Evolutionary conservation across 495 filamentous ascomycete species (phyloP).

Genomic region (Paragyromitra xinjiangensis): DNA sequence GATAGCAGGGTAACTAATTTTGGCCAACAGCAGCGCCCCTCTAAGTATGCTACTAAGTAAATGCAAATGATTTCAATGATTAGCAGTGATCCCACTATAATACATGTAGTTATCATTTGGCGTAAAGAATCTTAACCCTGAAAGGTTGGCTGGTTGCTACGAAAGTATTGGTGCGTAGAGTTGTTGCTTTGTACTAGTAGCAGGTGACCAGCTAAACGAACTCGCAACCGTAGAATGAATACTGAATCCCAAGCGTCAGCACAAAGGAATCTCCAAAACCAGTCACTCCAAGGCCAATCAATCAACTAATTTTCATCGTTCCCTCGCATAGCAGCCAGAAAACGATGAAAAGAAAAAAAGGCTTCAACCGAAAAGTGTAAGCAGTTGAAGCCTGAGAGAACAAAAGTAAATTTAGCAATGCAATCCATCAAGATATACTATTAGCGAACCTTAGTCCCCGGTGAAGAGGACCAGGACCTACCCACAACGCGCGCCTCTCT

Average conservation of each 20-base stretch:
- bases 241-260: background rate
- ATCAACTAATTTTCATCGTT: conserved; percentile 19
- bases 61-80: too few relatives aligned
- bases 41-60: too few relatives aligned
- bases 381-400: background rate
- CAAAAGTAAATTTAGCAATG: background rate
- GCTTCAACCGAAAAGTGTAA: conserved; percentile 55
- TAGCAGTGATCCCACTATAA: too few relatives aligned
- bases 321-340: conserved; percentile 3
- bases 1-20: too few relatives aligned
- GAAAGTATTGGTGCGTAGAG: too few relatives aligned
- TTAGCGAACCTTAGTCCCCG: background rate
- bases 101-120: too few relatives aligned
- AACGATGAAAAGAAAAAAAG: background rate
- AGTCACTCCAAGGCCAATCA: too few relatives aligned
- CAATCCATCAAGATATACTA: conserved; percentile 8
- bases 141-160: too few relatives aligned
- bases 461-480: background rate
- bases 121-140: too few relatives aligned
- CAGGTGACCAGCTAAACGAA: too few relatives aligned
- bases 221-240: background rate
- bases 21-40: too few relatives aligned
- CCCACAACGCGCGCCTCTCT: conserved; percentile 8
- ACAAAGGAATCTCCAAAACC: background rate
- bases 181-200: too few relatives aligned